Evolutionary conservation across 228 moss, liverwort and hornwort species (phyloP), one percentile per base, ranked within the genome.

Genomic region (Sphagnum magellanicum): DNA sequence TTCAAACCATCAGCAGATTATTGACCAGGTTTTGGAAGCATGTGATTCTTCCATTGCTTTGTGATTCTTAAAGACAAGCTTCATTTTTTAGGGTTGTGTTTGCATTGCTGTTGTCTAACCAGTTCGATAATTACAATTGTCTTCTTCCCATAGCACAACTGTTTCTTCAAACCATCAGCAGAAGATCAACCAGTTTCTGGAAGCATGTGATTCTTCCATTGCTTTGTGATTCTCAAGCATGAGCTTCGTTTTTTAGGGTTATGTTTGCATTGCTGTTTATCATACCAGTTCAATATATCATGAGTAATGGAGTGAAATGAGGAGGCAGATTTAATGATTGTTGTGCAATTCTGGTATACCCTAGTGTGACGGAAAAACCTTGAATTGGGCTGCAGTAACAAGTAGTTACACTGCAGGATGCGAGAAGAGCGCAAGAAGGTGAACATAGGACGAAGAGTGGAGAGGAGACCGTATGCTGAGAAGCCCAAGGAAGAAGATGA

Each of bases 361-460:
- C 50, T 63, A 75, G 72, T 68, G 62, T 83, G 63, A 74, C 60
- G 64, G 68, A 64, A 14, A 5, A 61, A 47, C 73, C 52, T 53
- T 63, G 70, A 53, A 51, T 62, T 71, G 11, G n/a, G 64, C 50
- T 64, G 63, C 51, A 47, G 32, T 16, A 7, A 12, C 66, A 65
- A 47, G 48, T 13, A 59, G 60, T 14, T 65, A 50, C 55, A 53
- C 57, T 80, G 75, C 88, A 97, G 93, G 79, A 92, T 90, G 87
- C 91, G 93, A 63, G 97, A 98, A 78, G 91, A 91, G 71, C 85
- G 90, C 49, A 82, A 78, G 60, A 93, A 81, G 74, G 68, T 82
- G 5, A 91, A 83, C 77, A 65, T 55, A 77, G 85, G 80, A 62
- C 78, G 79, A 67, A 81, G 77, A 73, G 78, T 85, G 58, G 82